Base-by-base conservation (phyloP, 176 grass and related monocot genomes). In the Raddia distichophylla region DNA sequence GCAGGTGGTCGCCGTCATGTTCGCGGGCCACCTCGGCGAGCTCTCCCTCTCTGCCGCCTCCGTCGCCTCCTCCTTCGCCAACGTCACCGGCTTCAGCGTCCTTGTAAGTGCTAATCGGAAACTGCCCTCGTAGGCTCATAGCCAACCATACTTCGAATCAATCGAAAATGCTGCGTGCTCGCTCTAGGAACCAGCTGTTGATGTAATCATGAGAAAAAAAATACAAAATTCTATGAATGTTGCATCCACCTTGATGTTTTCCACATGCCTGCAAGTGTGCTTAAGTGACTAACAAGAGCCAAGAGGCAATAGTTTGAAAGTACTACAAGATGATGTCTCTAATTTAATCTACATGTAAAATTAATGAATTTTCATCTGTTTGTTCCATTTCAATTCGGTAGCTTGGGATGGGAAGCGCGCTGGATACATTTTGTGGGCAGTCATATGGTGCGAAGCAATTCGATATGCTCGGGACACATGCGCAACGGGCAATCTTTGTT, bases 361-460 rank as follows among this genome's bases (percentile, higher is more conserved):
- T 40, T 71, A 63, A 71, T 48, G 20, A 53, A 64, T 53, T 57
- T 17, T 1, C 45, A 58, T 33, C 14, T 34, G 18, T 82, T 59
- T 89, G 32, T 60, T 85, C 66, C 76, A 71, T 78, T 53, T 35
- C 45, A 86, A 60, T 3, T 42, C 7, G 12, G 3, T 42, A 94
- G 94, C 84, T 94, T 9, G 94, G 94, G 54, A 93, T 94, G 95
- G 92, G 87, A 68, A 92, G 85, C 44, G 88, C 92, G 19, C 69
- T 98, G 47, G 90, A 98, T 53, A 93, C 92, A 35, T 68, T 93
- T 18, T 98, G 90, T 43, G 95, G 95, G 13, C 95, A 93, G 62
- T 89, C 90, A 57, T 94, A 93, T 33, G 88, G 90, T 32, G 92
- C 95, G 70, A 89, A 85, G 49, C 88, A 91, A 76, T 94, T 78